Percentiles rank a stretch among this genome's conserved stretches.
phyloP scores from a whole-genome alignment of 371 early-diverging fungal species.

The Mucor indicus region DNA sequence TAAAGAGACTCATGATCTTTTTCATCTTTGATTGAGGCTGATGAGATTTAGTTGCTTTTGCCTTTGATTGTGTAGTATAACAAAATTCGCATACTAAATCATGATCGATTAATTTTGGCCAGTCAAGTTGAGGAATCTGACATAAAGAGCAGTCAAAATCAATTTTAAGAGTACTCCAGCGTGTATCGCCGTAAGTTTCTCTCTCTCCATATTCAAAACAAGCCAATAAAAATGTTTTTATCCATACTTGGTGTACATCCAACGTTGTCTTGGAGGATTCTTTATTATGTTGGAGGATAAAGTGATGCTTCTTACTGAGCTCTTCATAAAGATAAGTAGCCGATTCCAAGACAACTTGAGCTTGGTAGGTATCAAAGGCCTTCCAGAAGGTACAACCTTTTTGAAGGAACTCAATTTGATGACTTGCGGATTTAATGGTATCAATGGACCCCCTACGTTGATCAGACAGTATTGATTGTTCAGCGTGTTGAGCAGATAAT shows the following conservation, averaged over 20 bases:
- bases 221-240: slow-evolving; percentile 21
- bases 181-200: slow-evolving; percentile 13
- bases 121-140: slow-evolving; percentile 8
- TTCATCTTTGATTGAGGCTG: slow-evolving; percentile 1
- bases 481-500: slow-evolving; percentile 7
- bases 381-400: slow-evolving; percentile 29
- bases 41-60: background rate
- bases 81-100: slow-evolving; percentile 12
- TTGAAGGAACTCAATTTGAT: slow-evolving; percentile 10
- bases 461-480: slow-evolving; percentile 9
- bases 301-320: background rate
- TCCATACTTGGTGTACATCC: slow-evolving; percentile 17
- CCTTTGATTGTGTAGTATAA: background rate
- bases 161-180: slow-evolving; percentile 11
- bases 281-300: background rate
- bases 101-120: slow-evolving; percentile 5
- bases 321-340: slow-evolving; percentile 10
- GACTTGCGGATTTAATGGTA: background rate
- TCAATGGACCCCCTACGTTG: slow-evolving; percentile 13
- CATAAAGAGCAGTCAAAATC: slow-evolving; percentile 21
- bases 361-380: slow-evolving; percentile 27
- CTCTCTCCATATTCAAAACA: slow-evolving; percentile 25
- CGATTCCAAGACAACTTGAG: slow-evolving; percentile 21
- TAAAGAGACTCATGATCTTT: slow-evolving; percentile 3
- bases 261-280: background rate